Evolutionary conservation across 2,329 filamentous ascomycete species (phyloP), one percentile per base, ranked within the genome.

Genomic region (Periconia sp.): DNA sequence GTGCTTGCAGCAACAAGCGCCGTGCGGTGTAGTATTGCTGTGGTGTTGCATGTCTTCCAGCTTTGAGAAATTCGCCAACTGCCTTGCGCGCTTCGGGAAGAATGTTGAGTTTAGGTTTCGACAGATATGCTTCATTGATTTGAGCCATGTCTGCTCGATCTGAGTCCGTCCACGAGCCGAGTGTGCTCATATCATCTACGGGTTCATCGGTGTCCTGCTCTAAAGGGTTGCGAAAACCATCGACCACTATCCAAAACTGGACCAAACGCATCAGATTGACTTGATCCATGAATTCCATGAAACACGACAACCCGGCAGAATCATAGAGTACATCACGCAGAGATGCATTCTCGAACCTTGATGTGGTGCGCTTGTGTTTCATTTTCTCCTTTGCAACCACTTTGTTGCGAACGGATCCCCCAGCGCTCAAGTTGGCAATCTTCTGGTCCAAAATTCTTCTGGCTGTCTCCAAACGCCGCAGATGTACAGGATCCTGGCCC

Each of bases 241-340:
- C 94, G 6, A 97, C 94, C 2, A 97, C 94, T 41, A 99, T 87
- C 92, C 93, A 99, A 73, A 97, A 99, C 67, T 99, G 94, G 6
- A 99, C 92, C 45, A 97, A 78, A 14, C 89, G 84, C 88, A 97
- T 93, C 23, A 93, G 80, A 15, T 84, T 82, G 69, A 92, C 89
- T 41, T 94, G 87, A 71, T 99, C 94, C 94, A 99, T 99, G 68
- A 92, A 97, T 71, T 99, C 94, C 94, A 99, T 99, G 76, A 99
- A 97, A 71, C 96, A 99, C 2, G 94, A 97, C 9, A 99, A 80
- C 0, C 91, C 93, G 1, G 93, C 89, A 2, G 94, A 85, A 72
- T 95, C 92, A 61, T 92, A 89, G 53, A 99, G 81, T n/a, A 99
- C 81, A 60, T 97, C 92, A 13, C 87, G 84, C 2, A 97, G 79